phyloP scores from a whole-genome alignment of 2,329 filamentous ascomycete genomes.

The Arthrocladium fulminans region DNA sequence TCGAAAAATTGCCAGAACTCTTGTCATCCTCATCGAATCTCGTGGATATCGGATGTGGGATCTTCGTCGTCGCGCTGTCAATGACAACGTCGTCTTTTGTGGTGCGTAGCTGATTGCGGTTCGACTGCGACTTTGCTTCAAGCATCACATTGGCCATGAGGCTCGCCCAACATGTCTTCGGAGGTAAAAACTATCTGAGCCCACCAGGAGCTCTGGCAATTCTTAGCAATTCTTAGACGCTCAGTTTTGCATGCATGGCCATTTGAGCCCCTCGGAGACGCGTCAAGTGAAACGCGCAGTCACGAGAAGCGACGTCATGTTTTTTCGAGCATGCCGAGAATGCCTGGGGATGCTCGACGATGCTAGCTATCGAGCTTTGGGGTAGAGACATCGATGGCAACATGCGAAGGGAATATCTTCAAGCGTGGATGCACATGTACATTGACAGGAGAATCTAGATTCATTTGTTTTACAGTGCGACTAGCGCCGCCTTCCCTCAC shows the following conservation, averaged over 20 bases:
- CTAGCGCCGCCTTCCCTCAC: no score
- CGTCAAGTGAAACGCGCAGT: slow-evolving; percentile 5
- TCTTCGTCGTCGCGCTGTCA: slow-evolving; percentile 15
- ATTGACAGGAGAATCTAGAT: no score
- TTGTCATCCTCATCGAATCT: slow-evolving; percentile 23
- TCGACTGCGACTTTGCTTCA: slow-evolving; percentile 12
- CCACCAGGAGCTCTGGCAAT: neutral
- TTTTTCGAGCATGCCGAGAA: neutral
- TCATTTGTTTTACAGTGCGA: no score
- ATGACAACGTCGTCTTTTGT: slow-evolving; percentile 11
- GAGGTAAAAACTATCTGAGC: neutral
- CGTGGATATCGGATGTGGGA: slow-evolving; percentile 25
- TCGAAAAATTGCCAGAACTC: slow-evolving; percentile 23
- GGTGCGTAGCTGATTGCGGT: slow-evolving; percentile 20
- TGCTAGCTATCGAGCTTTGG: no score
- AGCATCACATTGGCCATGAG: slow-evolving; percentile 14
- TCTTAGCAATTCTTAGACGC: neutral
- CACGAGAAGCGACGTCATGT: slow-evolving; percentile 4
- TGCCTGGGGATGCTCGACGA: no score
- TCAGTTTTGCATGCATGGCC: slow-evolving; percentile 2
- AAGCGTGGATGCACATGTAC: no score
- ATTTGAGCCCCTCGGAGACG: slow-evolving; percentile 11
- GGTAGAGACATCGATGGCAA: no score
- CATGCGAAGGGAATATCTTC: no score
- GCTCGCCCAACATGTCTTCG: no score